Evolutionary conservation across 2,329 filamentous ascomycete genomes (phyloP).

Genomic region (Biscogniauxia mediterranea): DNA sequence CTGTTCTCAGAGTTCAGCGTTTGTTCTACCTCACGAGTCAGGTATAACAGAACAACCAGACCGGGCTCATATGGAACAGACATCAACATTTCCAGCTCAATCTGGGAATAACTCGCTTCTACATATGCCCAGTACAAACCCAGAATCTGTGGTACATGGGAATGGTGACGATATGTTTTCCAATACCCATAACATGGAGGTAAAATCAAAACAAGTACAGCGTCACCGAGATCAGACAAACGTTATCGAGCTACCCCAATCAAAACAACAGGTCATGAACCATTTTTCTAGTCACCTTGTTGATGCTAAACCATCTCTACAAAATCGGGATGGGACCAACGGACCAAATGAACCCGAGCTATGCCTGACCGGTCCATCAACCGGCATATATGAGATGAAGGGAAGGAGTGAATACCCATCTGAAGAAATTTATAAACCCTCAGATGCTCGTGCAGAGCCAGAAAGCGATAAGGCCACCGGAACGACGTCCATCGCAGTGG

Average conservation of each 20-base stretch:
- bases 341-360: neutral
- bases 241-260: neutral
- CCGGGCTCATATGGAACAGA: slow-evolving; percentile 9
- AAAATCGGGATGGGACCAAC: neutral
- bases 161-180: slow-evolving; percentile 3
- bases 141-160: neutral
- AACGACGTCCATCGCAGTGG: neutral
- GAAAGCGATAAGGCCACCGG: neutral
- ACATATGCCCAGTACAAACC: neutral
- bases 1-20: slow-evolving; percentile 5
- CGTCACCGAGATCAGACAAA: neutral
- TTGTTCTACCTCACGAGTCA: slow-evolving; percentile 11
- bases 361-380: neutral
- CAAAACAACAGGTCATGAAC: too few species aligned
- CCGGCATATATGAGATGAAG: slow-evolving; percentile 3
- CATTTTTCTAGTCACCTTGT: too few species aligned
- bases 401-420: slow-evolving; percentile 1
- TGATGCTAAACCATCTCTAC: too few species aligned
- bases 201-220: neutral
- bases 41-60: slow-evolving; percentile 9
- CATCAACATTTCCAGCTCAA: slow-evolving; percentile 3
- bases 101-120: neutral
- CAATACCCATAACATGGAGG: slow-evolving; percentile 3
- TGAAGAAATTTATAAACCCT: neutral
- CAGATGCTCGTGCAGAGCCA: slow-evolving; percentile 4